Evolutionary conservation across 2,329 filamentous ascomycete species (phyloP).

Genomic region (Atkinsonella texensis): DNA sequence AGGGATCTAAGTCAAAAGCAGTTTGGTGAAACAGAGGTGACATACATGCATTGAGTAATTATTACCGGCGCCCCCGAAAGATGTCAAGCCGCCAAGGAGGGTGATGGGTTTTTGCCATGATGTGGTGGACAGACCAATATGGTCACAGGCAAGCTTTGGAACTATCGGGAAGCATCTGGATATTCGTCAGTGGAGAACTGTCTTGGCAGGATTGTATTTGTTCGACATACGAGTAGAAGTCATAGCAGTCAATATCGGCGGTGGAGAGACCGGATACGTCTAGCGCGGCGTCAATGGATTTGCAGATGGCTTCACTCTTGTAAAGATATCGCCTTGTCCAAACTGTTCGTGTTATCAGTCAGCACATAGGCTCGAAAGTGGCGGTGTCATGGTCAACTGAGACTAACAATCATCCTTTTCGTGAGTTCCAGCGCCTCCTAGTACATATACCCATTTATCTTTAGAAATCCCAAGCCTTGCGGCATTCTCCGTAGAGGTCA

Average conservation of each 20-base stretch:
- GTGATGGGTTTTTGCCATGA: constrained; percentile 40
- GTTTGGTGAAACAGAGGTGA: too few relatives aligned
- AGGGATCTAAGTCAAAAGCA: constrained; percentile 7
- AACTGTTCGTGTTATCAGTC: constrained; percentile 25
- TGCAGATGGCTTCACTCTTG: constrained; percentile 44
- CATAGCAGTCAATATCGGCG: constrained; percentile 45
- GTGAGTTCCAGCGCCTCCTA: constrained; percentile 50
- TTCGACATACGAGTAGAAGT: constrained; percentile 45
- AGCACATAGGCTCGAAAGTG: not conserved
- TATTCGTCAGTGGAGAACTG: not conserved
- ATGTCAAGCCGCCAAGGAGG: constrained; percentile 52
- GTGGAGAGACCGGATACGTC: constrained; percentile 31
- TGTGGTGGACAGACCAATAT: constrained; percentile 40
- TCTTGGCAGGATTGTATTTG: not conserved
- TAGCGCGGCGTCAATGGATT: constrained; percentile 43
- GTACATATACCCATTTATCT: constrained; percentile 49
- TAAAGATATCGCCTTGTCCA: constrained; percentile 50
- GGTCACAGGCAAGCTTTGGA: constrained; percentile 50
- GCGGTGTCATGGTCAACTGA: not conserved
- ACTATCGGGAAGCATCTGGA: constrained; percentile 57
- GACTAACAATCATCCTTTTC: constrained; percentile 41
- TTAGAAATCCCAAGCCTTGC: constrained; percentile 39
- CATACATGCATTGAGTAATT: constrained; percentile 57
- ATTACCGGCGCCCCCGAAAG: constrained; percentile 58
- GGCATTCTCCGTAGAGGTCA: constrained; percentile 47